A percentile compares a stretch with the other conserved stretches of the same genome.
These are phyloP conservation scores for Stereocaulon alpinum DNA, from an alignment of 495 filamentous ascomycete species.

Conservation along the genomic window DNA sequence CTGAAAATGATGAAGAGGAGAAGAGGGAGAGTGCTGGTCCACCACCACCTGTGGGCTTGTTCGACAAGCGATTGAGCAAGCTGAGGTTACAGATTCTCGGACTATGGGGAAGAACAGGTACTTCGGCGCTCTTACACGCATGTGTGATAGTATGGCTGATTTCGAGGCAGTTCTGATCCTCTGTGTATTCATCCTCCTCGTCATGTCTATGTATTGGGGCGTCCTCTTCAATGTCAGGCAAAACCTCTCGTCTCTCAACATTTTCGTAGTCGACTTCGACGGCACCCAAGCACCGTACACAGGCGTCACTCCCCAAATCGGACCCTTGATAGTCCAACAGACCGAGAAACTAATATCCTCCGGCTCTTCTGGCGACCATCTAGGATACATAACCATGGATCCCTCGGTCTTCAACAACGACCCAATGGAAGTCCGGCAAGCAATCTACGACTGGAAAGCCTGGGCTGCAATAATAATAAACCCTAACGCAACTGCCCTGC, in stretches of 20 bases:
- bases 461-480: slow-evolving; percentile 59
- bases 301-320: slow-evolving; percentile 40
- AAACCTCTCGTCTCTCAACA: slow-evolving; percentile 37
- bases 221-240: slow-evolving; percentile 41
- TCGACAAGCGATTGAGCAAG: slow-evolving; percentile 36
- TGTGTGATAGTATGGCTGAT: neutral
- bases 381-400: slow-evolving; percentile 42
- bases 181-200: slow-evolving; percentile 40
- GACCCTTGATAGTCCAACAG: slow-evolving; percentile 40
- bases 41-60: slow-evolving; percentile 41
- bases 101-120: slow-evolving; percentile 34
- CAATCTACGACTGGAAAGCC: slow-evolving; percentile 50
- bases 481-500: slow-evolving; percentile 51
- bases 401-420: slow-evolving; percentile 48
- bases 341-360: slow-evolving; percentile 31
- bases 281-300: slow-evolving; percentile 44
- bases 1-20: slow-evolving; percentile 12
- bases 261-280: slow-evolving; percentile 62
- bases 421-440: slow-evolving; percentile 47
- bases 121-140: slow-evolving; percentile 8
- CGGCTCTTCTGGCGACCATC: slow-evolving; percentile 20
- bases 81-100: slow-evolving; percentile 36
- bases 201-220: slow-evolving; percentile 54
- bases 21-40: slow-evolving; percentile 25
- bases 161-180: slow-evolving; percentile 40